A percentile compares a stretch with the other conserved stretches of the same genome.
Evolutionary conservation across 148 eudicot species (phyloP).

Genomic region (Rhododendron ovatum): DNA sequence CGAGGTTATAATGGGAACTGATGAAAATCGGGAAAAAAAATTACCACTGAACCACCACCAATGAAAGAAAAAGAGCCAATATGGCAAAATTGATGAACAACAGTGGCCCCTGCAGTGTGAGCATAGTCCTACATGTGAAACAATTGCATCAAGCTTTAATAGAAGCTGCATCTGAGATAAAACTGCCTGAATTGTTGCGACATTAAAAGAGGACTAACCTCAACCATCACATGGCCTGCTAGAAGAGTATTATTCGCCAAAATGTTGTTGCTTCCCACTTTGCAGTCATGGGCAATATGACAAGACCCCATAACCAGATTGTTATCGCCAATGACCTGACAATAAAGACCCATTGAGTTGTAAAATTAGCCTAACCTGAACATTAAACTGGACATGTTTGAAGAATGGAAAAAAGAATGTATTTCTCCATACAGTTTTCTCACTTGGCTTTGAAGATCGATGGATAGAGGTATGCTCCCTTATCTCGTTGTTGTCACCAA

Average conservation of each 20-base stretch:
- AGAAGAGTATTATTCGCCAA: constrained; percentile 81
- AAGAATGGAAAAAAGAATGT: background rate
- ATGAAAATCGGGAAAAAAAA: background rate
- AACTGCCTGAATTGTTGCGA: background rate
- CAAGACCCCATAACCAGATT: constrained; percentile 97
- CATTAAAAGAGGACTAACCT: constrained; percentile 36
- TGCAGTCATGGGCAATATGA: constrained; percentile 97
- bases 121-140: constrained; percentile 54
- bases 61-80: constrained; percentile 84
- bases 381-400: background rate
- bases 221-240: constrained; percentile 87
- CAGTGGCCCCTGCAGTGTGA: constrained; percentile 85
- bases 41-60: constrained; percentile 98
- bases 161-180: background rate
- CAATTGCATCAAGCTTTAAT: constrained; percentile 7
- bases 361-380: background rate
- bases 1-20: background rate
- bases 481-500: constrained; percentile 92
- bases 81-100: constrained; percentile 84
- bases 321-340: constrained; percentile 74
- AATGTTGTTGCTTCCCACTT: constrained; percentile 77
- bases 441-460: constrained; percentile 72
- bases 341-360: background rate
- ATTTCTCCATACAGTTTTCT: constrained; percentile 58
- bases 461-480: constrained; percentile 88